Evolutionary conservation across 2,329 filamentous ascomycete genomes (phyloP).

Genomic region (Beauveria caledonica): DNA sequence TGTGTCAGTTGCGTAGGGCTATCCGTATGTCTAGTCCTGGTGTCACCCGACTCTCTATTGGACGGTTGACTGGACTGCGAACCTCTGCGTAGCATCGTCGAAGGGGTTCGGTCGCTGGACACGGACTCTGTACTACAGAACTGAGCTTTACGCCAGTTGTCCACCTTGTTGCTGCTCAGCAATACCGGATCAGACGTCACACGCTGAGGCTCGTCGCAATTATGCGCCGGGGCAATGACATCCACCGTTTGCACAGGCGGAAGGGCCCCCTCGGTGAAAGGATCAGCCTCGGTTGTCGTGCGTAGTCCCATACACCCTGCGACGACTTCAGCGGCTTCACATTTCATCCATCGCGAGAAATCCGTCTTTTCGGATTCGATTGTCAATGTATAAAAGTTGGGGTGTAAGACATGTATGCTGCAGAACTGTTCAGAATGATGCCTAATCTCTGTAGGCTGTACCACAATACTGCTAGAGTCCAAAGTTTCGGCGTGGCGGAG

Average conservation of each 20-base stretch:
- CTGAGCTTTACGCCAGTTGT: slow-evolving; percentile 47
- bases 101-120: slow-evolving; percentile 29
- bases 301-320: slow-evolving; percentile 71
- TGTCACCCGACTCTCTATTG: slow-evolving; percentile 37
- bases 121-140: slow-evolving; percentile 40
- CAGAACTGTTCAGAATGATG: slow-evolving; percentile 68
- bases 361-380: slow-evolving; percentile 74
- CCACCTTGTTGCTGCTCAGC: slow-evolving; percentile 29
- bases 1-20: slow-evolving; percentile 49
- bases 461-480: slow-evolving; percentile 64
- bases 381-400: slow-evolving; percentile 76
- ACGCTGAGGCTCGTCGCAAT: slow-evolving; percentile 21
- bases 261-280: slow-evolving; percentile 18
- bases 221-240: slow-evolving; percentile 15
- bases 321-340: slow-evolving; percentile 70
- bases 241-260: slow-evolving; percentile 17
- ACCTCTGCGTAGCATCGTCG: slow-evolving; percentile 28
- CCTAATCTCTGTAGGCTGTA: slow-evolving; percentile 70
- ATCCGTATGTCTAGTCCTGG: slow-evolving; percentile 36
- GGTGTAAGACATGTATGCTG: slow-evolving; percentile 65
- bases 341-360: slow-evolving; percentile 68
- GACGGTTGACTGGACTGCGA: slow-evolving; percentile 47
- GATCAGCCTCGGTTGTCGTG: slow-evolving; percentile 20
- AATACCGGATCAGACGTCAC: slow-evolving; percentile 28
- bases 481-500: slow-evolving; percentile 64